A percentile compares a stretch with the other conserved stretches of the same genome.
Conservation (phyloP, 2,329 filamentous ascomycete genomes). For the Fusarium sp. region DNA sequence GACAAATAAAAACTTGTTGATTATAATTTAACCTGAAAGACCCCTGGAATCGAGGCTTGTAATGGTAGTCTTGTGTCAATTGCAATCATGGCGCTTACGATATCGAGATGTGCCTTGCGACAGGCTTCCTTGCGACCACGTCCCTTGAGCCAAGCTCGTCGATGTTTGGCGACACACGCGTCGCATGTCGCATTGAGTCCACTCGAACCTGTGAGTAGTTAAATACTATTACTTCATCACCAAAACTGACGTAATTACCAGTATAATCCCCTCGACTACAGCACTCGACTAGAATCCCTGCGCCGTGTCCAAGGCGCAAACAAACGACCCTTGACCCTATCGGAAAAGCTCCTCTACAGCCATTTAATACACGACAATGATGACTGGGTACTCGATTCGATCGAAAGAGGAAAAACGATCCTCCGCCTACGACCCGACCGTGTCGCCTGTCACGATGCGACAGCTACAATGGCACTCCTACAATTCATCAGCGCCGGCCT, state of each 20-base stretch:
- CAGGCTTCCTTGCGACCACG: not conserved
- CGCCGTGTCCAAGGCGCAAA: constrained; percentile 26
- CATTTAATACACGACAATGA: constrained; percentile 53
- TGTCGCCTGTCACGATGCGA: constrained; percentile 61
- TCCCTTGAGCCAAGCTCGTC: not conserved
- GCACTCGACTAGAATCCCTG: constrained; percentile 28
- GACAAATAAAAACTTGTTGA: constrained; percentile 5
- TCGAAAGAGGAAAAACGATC: constrained; percentile 57
- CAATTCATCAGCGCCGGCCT: constrained; percentile 61
- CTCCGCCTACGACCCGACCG: constrained; percentile 56
- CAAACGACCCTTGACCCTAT: constrained; percentile 53
- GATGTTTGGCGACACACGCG: constrained; percentile 9
- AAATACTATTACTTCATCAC: accelerated
- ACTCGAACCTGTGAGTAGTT: constrained; percentile 31
- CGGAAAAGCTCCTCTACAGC: constrained; percentile 59
- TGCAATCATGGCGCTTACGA: constrained; percentile 9
- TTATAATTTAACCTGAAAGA: not conserved
- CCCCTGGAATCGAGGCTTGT: accelerated
- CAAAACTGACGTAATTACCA: not conserved
- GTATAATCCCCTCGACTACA: constrained; percentile 43
- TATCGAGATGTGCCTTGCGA: not conserved
- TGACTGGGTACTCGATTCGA: constrained; percentile 47
- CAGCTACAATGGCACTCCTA: constrained; percentile 59
- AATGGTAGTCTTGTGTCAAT: not conserved
- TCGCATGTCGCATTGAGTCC: constrained; percentile 43